These are phyloP conservation scores for Ensete ventricosum DNA, from an alignment of 176 grass and related monocot species.

Conservation along the genomic window DNA sequence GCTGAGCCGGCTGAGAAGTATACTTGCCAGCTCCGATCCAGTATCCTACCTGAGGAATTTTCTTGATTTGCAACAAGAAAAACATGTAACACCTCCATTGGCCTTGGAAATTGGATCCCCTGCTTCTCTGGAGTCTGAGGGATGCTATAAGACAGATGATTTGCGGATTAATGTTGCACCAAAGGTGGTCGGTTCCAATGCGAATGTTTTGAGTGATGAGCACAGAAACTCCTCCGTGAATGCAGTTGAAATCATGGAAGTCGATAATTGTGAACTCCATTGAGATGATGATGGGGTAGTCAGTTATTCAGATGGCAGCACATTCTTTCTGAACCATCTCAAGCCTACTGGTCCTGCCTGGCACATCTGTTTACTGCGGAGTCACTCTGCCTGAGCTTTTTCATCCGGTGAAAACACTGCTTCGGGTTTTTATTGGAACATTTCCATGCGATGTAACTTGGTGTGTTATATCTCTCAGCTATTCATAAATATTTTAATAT, in stretches of 20 bases:
- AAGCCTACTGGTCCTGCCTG: constrained; percentile 17
- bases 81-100: not conserved
- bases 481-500: not conserved
- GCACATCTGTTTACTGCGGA: constrained; percentile 16
- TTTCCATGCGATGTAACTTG: constrained; percentile 85
- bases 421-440: constrained; percentile 68
- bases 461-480: constrained; percentile 23
- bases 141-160: not conserved
- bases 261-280: constrained; percentile 5
- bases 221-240: not conserved
- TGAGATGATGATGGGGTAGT: not conserved
- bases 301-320: constrained; percentile 70
- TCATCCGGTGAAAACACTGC: constrained; percentile 44
- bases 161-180: not conserved
- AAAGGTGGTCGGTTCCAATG: not conserved
- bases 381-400: constrained; percentile 74
- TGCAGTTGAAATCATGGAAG: not conserved
- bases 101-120: not conserved
- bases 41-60: constrained; percentile 51
- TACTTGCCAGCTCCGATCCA: constrained; percentile 48
- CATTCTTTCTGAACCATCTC: constrained; percentile 71
- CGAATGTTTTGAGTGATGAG: not conserved
- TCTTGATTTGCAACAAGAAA: not conserved
- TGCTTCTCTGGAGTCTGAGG: not conserved
- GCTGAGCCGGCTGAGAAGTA: constrained; percentile 41